These are phyloP conservation scores for Erodium trifolium DNA, from an alignment of 441 rosid species.

Conservation along the genomic window DNA sequence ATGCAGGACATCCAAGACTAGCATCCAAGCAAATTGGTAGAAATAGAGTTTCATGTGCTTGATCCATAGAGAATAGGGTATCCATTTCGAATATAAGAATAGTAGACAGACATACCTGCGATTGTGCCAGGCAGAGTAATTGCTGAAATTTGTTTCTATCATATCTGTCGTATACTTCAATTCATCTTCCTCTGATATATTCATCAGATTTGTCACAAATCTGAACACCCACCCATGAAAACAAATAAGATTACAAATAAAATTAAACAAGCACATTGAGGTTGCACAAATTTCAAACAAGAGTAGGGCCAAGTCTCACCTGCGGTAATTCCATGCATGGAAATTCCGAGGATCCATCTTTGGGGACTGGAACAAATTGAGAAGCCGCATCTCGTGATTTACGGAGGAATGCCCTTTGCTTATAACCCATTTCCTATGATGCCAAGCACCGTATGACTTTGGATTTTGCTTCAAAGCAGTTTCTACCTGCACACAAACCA, in stretches of 20 bases:
- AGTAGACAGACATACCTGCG: slow-evolving; percentile 44
- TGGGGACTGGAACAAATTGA: slow-evolving; percentile 46
- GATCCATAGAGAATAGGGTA: too few species aligned
- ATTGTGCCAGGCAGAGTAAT: slow-evolving; percentile 97
- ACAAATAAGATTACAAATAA: background rate
- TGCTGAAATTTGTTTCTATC: slow-evolving; percentile 62
- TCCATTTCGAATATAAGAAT: too few species aligned
- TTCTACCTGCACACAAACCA: slow-evolving; percentile 45
- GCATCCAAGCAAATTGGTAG: too few species aligned
- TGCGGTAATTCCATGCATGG: slow-evolving; percentile 86
- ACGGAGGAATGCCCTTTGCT: slow-evolving; percentile 64
- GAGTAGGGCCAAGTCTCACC: slow-evolving; percentile 29
- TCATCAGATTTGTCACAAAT: slow-evolving; percentile 60
- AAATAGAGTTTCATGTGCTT: too few species aligned
- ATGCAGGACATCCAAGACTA: too few species aligned
- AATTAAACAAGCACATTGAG: background rate
- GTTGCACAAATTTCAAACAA: slow-evolving; percentile 6
- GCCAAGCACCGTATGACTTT: slow-evolving; percentile 88
- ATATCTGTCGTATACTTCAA: slow-evolving; percentile 51
- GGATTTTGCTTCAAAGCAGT: slow-evolving; percentile 62
- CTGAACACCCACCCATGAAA: slow-evolving; percentile 28
- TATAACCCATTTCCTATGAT: slow-evolving; percentile 88
- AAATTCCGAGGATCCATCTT: slow-evolving; percentile 66
- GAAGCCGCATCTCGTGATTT: slow-evolving; percentile 47
- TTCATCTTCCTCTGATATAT: slow-evolving; percentile 69